phyloP scores from a whole-genome alignment of 1,284 basidiomycete species.

The Ganoderma resinaceum region DNA sequence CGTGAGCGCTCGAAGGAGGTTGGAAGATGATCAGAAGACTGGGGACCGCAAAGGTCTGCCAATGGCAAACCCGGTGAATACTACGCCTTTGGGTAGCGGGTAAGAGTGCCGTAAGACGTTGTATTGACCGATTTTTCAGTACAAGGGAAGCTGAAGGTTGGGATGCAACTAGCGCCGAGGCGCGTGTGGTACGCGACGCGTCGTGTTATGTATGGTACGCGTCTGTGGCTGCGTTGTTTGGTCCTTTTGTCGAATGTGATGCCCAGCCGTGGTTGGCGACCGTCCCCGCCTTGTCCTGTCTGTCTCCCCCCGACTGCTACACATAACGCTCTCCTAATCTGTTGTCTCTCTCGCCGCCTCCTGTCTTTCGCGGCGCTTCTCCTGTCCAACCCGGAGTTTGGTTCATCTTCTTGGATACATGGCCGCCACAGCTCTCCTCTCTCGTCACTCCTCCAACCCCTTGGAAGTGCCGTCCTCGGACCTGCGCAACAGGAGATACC shows the following conservation, averaged over 20 bases:
- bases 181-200: conserved; percentile 20
- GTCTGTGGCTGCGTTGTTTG: conserved; percentile 28
- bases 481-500: conserved; percentile 55
- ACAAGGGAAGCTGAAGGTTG: neutral
- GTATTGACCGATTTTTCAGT: neutral
- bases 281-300: neutral
- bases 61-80: neutral
- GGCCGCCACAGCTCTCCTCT: conserved; percentile 50
- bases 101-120: neutral
- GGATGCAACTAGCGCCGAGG: neutral
- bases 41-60: too few relatives aligned
- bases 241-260: conserved; percentile 16
- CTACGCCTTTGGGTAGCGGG: neutral
- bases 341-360: conserved; percentile 8
- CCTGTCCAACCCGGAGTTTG: neutral
- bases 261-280: neutral
- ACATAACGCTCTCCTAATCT: neutral
- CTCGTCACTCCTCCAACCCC: conserved; percentile 82
- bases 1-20: too few relatives aligned
- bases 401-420: conserved; percentile 31
- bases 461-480: conserved; percentile 76
- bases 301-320: neutral
- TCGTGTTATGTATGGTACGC: conserved; percentile 11
- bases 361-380: conserved; percentile 6
- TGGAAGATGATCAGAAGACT: too few relatives aligned